Base-by-base conservation (phyloP, 164 flowering plant genomes). In the Stephania cephalantha region DNA sequence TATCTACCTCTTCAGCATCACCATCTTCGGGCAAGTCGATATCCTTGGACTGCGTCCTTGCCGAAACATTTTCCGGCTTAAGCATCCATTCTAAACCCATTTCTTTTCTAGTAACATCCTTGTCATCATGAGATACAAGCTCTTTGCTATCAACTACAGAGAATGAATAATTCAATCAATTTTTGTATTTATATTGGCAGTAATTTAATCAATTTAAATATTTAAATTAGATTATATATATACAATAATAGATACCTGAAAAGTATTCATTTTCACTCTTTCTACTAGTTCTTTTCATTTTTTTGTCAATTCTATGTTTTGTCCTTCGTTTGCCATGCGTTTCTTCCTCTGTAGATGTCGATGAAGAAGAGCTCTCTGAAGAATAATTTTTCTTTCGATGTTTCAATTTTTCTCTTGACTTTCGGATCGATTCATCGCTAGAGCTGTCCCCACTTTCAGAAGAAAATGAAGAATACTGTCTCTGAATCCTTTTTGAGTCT, bases 71-170 rank as follows among this genome's bases (percentile, higher is more conserved):
- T 68, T 53, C 79, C 50, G 98, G 93, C 73, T 86, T 87, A 68
- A 91, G 84, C 99, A 95, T 95, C 96, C 98, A 95, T 8, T 90
- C 98, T 64, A 95, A 80, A 11, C 99, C 99, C 82, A 86, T 82
- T 75, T 89, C 91, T 75, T 84, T 90, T 78, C 98, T 88, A 20
- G 74, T 85, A 78, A 76, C 79, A 53, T 85, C 82, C 6, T 65
- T 73, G 5, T 80, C 79, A 50, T 79, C 79, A 35, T 46, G 31
- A 11, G 83, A 70, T 18, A 55, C 46, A 63, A 79, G 77, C 42
- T 53, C 78, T 61, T 72, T 46, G 70, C 58, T 78, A 68, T 74
- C 85, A 79, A 77, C 91, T 84, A 48, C 30, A 73, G 50, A 65
- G 8, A 12, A 52, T 13, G 65, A 3, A 15, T 11, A 35, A 35